phyloP scores from a whole-genome alignment of 2,329 filamentous ascomycete genomes.

The Biscogniauxia marginata region DNA sequence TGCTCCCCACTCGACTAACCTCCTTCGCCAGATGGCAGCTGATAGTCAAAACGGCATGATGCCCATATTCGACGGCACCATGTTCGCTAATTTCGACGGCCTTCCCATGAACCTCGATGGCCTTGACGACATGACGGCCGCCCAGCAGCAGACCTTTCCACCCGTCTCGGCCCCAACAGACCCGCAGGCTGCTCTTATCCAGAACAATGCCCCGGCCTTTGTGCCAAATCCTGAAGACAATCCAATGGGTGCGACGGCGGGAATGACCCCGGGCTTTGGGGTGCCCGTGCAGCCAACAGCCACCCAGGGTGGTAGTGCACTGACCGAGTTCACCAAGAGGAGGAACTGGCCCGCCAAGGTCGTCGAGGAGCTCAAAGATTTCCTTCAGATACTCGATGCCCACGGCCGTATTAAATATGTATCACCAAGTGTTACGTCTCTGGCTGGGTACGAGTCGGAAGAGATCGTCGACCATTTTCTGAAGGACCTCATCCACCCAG shows the following conservation, averaged over 20 bases:
- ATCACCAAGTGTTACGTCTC: slow-evolving; percentile 71
- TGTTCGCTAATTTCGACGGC: slow-evolving; percentile 26
- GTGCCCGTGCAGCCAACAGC: slow-evolving; percentile 24
- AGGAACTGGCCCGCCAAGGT: slow-evolving; percentile 84
- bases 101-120: slow-evolving; percentile 30
- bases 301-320: slow-evolving; percentile 40
- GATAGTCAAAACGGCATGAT: slow-evolving; percentile 30
- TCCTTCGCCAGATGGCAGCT: slow-evolving; percentile 23
- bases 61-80: slow-evolving; percentile 29
- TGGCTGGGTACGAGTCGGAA: slow-evolving; percentile 73
- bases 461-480: slow-evolving; percentile 75
- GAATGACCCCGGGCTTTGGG: slow-evolving; percentile 34
- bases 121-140: slow-evolving; percentile 24
- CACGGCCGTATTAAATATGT: slow-evolving; percentile 82
- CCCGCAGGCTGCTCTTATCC: slow-evolving; percentile 20
- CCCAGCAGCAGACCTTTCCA: slow-evolving; percentile 21
- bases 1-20: slow-evolving; percentile 5
- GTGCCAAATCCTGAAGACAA: slow-evolving; percentile 22
- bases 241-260: slow-evolving; percentile 18
- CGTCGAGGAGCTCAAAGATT: slow-evolving; percentile 84
- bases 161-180: slow-evolving; percentile 17
- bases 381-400: slow-evolving; percentile 82
- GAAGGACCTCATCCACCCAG: slow-evolving; percentile 79
- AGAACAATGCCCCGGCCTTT: slow-evolving; percentile 21
- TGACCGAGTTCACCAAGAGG: slow-evolving; percentile 60